These are phyloP conservation scores for Boeremia lycopersici DNA, from an alignment of 2,329 filamentous ascomycete species.

Conservation along the genomic window DNA sequence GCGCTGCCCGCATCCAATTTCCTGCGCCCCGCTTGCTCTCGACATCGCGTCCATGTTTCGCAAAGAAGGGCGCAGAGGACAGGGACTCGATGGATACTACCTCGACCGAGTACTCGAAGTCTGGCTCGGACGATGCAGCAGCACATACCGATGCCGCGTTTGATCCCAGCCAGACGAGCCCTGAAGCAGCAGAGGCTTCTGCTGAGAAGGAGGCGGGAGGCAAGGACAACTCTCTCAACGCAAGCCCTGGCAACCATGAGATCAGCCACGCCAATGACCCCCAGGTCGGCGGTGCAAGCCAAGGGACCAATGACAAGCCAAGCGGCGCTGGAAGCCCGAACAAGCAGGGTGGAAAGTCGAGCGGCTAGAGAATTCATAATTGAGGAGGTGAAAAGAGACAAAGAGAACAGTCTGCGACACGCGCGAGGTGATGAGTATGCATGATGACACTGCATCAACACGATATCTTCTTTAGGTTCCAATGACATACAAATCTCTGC, in stretches of 20 bases:
- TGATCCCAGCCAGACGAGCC: conserved; percentile 69
- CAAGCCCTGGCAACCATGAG: conserved; percentile 65
- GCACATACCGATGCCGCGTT: conserved; percentile 68
- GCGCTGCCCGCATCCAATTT: conserved; percentile 20
- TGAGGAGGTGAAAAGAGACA: not conserved
- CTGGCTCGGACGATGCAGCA: conserved; percentile 66
- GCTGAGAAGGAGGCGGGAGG: conserved; percentile 45
- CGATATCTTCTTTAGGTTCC: not conserved
- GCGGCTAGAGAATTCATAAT: conserved; percentile 20
- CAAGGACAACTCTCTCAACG: conserved; percentile 55
- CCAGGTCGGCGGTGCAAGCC: conserved; percentile 47
- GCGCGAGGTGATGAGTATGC: not conserved
- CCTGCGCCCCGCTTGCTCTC: conserved; percentile 30
- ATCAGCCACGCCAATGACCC: conserved; percentile 57
- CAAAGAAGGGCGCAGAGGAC: conserved; percentile 53
- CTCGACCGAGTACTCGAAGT: conserved; percentile 70
- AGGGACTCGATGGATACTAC: conserved; percentile 68
- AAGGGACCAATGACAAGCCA: conserved; percentile 39
- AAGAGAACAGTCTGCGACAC: not conserved
- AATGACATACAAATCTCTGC: not conserved
- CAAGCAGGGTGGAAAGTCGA: conserved; percentile 45
- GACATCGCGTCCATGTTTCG: conserved; percentile 27
- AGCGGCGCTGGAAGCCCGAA: conserved; percentile 46
- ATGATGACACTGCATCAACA: not conserved
- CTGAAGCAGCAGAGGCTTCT: conserved; percentile 62